phyloP scores from a whole-genome alignment of 768 basidiomycete species.

The Trametes gibbosa region DNA sequence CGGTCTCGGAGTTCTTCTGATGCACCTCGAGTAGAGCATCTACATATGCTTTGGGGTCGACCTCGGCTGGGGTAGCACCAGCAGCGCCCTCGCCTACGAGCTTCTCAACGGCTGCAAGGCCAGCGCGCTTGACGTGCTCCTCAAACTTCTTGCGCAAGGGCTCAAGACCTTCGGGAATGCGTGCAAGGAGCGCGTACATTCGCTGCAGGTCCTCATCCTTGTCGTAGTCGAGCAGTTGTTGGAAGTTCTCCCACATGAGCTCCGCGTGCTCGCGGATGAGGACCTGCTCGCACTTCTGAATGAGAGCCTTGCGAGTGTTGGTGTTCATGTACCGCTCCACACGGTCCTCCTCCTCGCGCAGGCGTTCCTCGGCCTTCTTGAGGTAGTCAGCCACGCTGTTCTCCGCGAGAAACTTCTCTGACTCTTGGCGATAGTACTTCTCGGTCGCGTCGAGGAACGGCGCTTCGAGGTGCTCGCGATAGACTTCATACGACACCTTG shows the following conservation, averaged over 20 bases:
- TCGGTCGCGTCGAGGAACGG: constrained; percentile 90
- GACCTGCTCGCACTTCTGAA: constrained; percentile 85
- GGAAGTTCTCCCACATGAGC: constrained; percentile 92
- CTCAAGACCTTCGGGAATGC: constrained; percentile 88
- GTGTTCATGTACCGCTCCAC: constrained; percentile 93
- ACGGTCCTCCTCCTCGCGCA: constrained; percentile 92
- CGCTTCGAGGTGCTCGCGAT: constrained; percentile 85
- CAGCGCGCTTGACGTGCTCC: constrained; percentile 91
- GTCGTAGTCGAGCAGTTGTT: constrained; percentile 84
- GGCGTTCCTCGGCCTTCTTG: constrained; percentile 88
- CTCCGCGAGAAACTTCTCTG: constrained; percentile 82
- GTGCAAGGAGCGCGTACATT: constrained; percentile 90
- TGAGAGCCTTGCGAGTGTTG: constrained; percentile 77
- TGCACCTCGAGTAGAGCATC: constrained; percentile 91
- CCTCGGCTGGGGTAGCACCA: constrained; percentile 43
- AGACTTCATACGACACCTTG: constrained; percentile 90
- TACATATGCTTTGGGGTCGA: constrained; percentile 94
- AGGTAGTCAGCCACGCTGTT: constrained; percentile 93
- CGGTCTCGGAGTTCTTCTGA: constrained; percentile 86
- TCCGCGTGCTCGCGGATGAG: constrained; percentile 85
- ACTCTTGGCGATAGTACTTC: constrained; percentile 90
- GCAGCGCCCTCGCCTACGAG: constrained; percentile 53
- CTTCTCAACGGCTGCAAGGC: constrained; percentile 77
- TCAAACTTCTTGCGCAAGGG: constrained; percentile 91
- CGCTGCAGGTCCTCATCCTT: constrained; percentile 93